Evolutionary conservation across 129 eudicot species (phyloP).

Genomic region (Chrysanthemum makinoi): DNA sequence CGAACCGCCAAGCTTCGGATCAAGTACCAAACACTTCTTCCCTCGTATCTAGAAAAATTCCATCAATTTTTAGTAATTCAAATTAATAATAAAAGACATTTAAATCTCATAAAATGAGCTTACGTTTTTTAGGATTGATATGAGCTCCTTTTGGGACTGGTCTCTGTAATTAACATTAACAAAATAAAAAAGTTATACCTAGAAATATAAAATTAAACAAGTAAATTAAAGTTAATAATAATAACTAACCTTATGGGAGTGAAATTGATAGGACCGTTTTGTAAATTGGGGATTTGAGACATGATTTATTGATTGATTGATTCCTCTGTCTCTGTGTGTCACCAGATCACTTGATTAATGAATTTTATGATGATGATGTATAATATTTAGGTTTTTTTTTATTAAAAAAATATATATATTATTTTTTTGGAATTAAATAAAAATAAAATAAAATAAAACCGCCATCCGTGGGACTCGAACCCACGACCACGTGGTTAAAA

Average conservation of each 20-base stretch:
- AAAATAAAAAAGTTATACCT: not conserved
- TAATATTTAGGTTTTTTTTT: too few relatives aligned
- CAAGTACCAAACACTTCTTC: slow-evolving; percentile 87
- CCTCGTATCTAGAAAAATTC: slow-evolving; percentile 68
- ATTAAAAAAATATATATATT: too few relatives aligned
- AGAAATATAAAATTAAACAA: not conserved
- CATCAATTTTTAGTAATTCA: not conserved
- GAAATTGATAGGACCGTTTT: slow-evolving; percentile 83
- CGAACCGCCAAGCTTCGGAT: slow-evolving; percentile 91
- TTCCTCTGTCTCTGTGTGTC: too few relatives aligned
- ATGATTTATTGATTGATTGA: slow-evolving; percentile 32
- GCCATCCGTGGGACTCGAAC: slow-evolving; percentile 91
- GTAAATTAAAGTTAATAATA: not conserved
- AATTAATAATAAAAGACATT: not conserved
- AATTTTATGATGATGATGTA: too few relatives aligned
- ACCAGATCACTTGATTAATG: not conserved
- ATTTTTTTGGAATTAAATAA: too few relatives aligned
- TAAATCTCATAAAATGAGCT: not conserved
- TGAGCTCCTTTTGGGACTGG: slow-evolving; percentile 82
- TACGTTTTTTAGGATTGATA: slow-evolving; percentile 57
- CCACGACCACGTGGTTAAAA: slow-evolving; percentile 99
- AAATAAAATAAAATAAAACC: not conserved
- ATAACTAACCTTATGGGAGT: slow-evolving; percentile 48
- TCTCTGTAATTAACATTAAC: slow-evolving; percentile 47
- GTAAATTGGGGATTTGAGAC: slow-evolving; percentile 93